Conservation (phyloP, 345 rosid genomes). For the Eucalyptus erythrocorys region DNA sequence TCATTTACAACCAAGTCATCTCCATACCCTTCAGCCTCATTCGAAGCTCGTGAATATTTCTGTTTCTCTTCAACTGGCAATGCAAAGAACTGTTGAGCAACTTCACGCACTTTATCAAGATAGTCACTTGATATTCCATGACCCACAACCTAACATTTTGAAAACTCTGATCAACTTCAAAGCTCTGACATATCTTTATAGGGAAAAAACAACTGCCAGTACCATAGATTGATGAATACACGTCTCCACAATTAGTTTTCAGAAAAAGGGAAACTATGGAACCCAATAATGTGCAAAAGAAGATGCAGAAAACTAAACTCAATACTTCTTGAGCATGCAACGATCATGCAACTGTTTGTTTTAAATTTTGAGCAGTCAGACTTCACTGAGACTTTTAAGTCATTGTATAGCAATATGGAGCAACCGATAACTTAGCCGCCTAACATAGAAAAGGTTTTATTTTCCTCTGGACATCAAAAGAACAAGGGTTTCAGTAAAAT, state of each 20-base stretch:
- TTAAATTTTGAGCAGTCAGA: not conserved
- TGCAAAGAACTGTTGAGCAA: constrained; percentile 23
- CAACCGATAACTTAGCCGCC: not conserved
- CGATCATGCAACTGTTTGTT: not conserved
- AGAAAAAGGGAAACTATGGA: not conserved
- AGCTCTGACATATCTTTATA: not conserved
- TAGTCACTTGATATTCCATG: constrained; percentile 35
- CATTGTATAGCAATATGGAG: not conserved
- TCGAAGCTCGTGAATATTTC: constrained; percentile 16
- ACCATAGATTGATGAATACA: not conserved
- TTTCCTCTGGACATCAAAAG: not conserved
- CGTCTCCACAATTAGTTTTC: not conserved
- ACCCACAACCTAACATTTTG: constrained; percentile 15
- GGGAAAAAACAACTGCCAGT: too few relatives aligned
- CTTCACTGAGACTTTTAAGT: not conserved
- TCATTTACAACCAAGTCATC: constrained; percentile 30
- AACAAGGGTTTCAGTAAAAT: not conserved
- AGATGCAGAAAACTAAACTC: not conserved
- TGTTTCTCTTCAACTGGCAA: constrained; percentile 32
- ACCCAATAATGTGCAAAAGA: not conserved
- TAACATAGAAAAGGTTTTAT: not conserved
- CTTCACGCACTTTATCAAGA: constrained; percentile 26
- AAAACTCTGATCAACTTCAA: not conserved
- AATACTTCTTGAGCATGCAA: not conserved
- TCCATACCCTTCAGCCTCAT: constrained; percentile 36